A percentile compares a stretch with the other conserved stretches of the same genome.
Conservation (phyloP, 73 alveolate species). For the Tetrahymena elliotti region DNA sequence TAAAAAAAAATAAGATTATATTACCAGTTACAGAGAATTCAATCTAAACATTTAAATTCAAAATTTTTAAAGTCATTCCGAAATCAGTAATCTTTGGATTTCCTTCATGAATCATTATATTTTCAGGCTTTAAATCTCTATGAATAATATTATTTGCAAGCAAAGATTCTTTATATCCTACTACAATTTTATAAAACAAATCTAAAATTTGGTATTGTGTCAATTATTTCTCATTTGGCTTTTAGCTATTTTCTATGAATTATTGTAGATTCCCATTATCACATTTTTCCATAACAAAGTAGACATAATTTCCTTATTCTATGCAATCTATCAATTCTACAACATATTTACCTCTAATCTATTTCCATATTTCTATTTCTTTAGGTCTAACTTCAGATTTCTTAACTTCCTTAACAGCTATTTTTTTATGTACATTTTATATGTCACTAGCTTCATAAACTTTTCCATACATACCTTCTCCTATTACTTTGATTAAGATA, state of each 20-base stretch:
- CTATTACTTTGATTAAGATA: neutral
- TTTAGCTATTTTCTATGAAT: neutral
- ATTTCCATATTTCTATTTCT: neutral
- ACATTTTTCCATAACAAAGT: neutral
- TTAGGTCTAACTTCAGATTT: neutral
- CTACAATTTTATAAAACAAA: constrained; percentile 54
- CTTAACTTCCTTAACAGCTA: neutral
- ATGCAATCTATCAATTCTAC: neutral
- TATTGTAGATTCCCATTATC: neutral
- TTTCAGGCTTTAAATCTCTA: constrained; percentile 65
- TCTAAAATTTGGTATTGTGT: constrained; percentile 50
- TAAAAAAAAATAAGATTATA: neutral
- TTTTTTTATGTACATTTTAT: neutral
- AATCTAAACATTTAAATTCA: neutral
- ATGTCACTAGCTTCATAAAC: neutral
- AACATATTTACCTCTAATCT: neutral
- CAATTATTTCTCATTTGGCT: neutral
- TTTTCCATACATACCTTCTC: neutral
- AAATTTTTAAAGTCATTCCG: constrained; percentile 3
- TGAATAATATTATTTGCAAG: constrained; percentile 50
- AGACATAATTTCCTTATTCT: neutral
- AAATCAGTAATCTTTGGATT: constrained; percentile 50
- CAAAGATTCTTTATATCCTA: constrained; percentile 35
- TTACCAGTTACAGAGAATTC: neutral
- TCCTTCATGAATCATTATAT: constrained; percentile 46